Evolutionary conservation across 148 eudicot species (phyloP).

Genomic region (Suaeda aralocaspica): DNA sequence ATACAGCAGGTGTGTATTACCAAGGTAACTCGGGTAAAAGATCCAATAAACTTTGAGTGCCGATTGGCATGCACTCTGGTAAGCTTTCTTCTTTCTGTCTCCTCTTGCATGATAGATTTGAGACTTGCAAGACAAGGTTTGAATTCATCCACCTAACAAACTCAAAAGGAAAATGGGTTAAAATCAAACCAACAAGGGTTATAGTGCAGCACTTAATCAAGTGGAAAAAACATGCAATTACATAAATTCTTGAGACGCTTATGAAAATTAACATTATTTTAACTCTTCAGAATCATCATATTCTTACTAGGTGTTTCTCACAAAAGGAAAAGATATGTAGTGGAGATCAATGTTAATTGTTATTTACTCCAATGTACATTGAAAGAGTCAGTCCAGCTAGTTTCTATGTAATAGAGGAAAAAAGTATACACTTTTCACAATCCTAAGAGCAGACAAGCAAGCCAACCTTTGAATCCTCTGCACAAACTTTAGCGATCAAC

Average conservation of each 20-base stretch:
- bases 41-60: constrained; percentile 72
- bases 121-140: constrained; percentile 60
- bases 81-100: constrained; percentile 60
- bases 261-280: too few relatives aligned
- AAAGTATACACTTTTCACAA: neutral
- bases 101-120: constrained; percentile 68
- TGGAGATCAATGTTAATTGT: neutral
- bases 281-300: too few relatives aligned
- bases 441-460: constrained; percentile 3
- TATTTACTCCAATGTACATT: neutral
- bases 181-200: neutral
- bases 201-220: neutral
- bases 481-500: constrained; percentile 57
- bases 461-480: constrained; percentile 55
- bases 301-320: too few relatives aligned
- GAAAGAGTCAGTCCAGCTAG: neutral
- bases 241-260: constrained; percentile 5
- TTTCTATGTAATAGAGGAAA: neutral
- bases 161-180: constrained; percentile 13
- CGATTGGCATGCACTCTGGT: constrained; percentile 47
- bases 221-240: neutral
- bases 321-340: too few relatives aligned
- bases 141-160: constrained; percentile 49
- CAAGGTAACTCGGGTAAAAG: constrained; percentile 75
- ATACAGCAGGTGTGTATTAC: constrained; percentile 35